Evolutionary conservation across 176 grass and related monocot genomes (phyloP).

Genomic region (Tillandsia fasciculata): DNA sequence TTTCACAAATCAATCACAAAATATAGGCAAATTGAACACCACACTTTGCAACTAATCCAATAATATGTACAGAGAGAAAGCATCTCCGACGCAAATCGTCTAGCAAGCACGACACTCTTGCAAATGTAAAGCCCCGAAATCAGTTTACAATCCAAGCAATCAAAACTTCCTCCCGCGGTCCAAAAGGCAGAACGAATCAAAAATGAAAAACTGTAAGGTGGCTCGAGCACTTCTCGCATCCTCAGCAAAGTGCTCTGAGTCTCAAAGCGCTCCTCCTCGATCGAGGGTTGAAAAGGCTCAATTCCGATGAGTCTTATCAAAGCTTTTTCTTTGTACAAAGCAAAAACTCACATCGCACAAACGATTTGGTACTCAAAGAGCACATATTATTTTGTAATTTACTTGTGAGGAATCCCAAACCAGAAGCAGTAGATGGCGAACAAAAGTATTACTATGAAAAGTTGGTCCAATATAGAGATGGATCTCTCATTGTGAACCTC

Average conservation of each 20-base stretch:
- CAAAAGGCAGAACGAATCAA: not conserved
- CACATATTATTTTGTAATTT: conserved; percentile 6
- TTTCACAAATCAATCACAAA: no score
- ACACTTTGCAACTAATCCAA: not conserved
- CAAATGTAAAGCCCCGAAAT: not conserved
- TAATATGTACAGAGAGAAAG: not conserved
- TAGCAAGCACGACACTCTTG: not conserved
- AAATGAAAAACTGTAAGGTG: no score
- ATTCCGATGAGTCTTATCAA: not conserved
- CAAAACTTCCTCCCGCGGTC: not conserved
- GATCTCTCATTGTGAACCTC: conserved; percentile 25
- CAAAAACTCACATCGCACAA: conserved; percentile 2
- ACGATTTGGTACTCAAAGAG: conserved; percentile 8
- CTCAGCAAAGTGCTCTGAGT: not conserved
- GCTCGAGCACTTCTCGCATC: no score
- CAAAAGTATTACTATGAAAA: conserved; percentile 36
- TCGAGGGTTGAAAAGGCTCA: not conserved
- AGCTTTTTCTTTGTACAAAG: not conserved
- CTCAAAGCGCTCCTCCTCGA: not conserved
- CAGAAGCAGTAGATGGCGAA: conserved; percentile 41
- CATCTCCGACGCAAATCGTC: not conserved
- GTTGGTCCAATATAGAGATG: conserved; percentile 58
- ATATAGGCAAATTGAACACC: no score
- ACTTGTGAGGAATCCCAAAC: conserved; percentile 10
- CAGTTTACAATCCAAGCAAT: not conserved